These are phyloP conservation scores for Chionographis japonica DNA, from an alignment of 106 monocot genomes.

Conservation along the genomic window DNA sequence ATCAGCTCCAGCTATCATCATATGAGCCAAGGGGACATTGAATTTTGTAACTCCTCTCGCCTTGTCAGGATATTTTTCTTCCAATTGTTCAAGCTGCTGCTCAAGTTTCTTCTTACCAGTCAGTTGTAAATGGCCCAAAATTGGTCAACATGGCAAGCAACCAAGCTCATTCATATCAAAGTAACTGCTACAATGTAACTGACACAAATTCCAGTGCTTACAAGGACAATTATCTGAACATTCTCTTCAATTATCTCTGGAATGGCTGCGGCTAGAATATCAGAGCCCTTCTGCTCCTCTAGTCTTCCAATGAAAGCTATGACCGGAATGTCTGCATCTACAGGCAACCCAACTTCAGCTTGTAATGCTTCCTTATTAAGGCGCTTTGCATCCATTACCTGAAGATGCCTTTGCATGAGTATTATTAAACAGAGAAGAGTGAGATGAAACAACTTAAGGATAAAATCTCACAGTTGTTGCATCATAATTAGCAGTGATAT, in stretches of 20 bases:
- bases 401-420: slow-evolving; percentile 1
- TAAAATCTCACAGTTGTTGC: slow-evolving; percentile 51
- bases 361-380: slow-evolving; percentile 88
- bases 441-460: slow-evolving; percentile 1
- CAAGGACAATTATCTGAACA: slow-evolving; percentile 86
- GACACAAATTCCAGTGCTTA: slow-evolving; percentile 18
- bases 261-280: slow-evolving; percentile 79
- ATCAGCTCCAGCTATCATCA: slow-evolving; percentile 80
- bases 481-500: slow-evolving; percentile 69
- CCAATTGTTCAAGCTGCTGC: slow-evolving; percentile 45
- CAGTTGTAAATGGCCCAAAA: slow-evolving; percentile 40
- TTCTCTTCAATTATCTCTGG: slow-evolving; percentile 66
- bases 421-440: neutral
- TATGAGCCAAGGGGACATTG: slow-evolving; percentile 76
- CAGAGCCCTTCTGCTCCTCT: slow-evolving; percentile 97
- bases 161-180: neutral
- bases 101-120: slow-evolving; percentile 93
- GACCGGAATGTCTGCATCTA: slow-evolving; percentile 51
- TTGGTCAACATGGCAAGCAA: neutral
- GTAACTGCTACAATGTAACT: neutral
- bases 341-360: slow-evolving; percentile 85
- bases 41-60: slow-evolving; percentile 75
- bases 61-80: slow-evolving; percentile 61
- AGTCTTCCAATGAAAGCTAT: slow-evolving; percentile 86
- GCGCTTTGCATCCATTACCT: slow-evolving; percentile 78